A percentile compares a stretch with the other conserved stretches of the same genome.
Conservation (phyloP, 352 stramenopile species). For the Chrysophaeum taylorii region DNA sequence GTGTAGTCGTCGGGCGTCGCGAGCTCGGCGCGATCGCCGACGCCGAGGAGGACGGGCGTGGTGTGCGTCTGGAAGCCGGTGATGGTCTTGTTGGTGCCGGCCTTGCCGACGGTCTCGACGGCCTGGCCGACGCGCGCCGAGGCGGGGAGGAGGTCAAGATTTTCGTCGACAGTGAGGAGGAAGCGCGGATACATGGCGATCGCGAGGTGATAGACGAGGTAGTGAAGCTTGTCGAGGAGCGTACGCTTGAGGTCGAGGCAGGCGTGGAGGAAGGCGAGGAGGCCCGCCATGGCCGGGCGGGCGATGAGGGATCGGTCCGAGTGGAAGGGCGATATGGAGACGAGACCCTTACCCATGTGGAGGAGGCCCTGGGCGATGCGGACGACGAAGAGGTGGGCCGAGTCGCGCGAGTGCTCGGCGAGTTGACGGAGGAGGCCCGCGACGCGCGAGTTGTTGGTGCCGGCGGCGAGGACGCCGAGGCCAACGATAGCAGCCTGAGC, state of each 20-base stretch:
- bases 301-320: slow-evolving; percentile 75
- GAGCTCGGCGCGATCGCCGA: slow-evolving; percentile 94
- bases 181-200: slow-evolving; percentile 96
- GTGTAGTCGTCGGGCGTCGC: slow-evolving; percentile 92
- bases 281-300: slow-evolving; percentile 75
- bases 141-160: slow-evolving; percentile 85
- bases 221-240: slow-evolving; percentile 79
- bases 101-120: slow-evolving; percentile 97
- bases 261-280: slow-evolving; percentile 88
- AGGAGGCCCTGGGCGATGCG: slow-evolving; percentile 96
- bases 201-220: slow-evolving; percentile 75
- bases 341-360: slow-evolving; percentile 97
- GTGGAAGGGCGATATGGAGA: slow-evolving; percentile 94
- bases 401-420: slow-evolving; percentile 92
- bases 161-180: slow-evolving; percentile 91
- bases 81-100: slow-evolving; percentile 96
- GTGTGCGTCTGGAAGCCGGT: slow-evolving; percentile 99
- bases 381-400: slow-evolving; percentile 93
- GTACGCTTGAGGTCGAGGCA: slow-evolving; percentile 95
- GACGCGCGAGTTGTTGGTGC: slow-evolving; percentile 98
- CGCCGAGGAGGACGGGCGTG: slow-evolving; percentile 91
- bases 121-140: slow-evolving; percentile 97
- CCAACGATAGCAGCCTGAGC: slow-evolving; percentile 92
- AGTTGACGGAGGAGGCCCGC: slow-evolving; percentile 88
- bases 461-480: slow-evolving; percentile 87